phyloP scores from a whole-genome alignment of 768 basidiomycete genomes.

The Gymnopilus dilepis region DNA sequence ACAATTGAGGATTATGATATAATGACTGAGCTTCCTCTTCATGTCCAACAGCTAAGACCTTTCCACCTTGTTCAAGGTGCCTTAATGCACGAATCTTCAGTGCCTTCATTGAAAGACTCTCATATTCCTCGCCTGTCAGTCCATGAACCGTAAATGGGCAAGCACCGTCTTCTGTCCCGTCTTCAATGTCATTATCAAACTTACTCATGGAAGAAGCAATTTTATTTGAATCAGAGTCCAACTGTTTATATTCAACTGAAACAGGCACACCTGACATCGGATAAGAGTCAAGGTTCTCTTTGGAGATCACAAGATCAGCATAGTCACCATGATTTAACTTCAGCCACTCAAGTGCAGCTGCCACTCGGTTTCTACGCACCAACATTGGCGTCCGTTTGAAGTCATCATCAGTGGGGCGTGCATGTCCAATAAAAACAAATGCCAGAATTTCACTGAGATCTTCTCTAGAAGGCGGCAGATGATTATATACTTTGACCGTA shows the following conservation, averaged over 20 bases:
- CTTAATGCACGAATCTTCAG: not conserved
- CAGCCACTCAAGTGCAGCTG: constrained; percentile 12
- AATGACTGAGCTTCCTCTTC: not conserved
- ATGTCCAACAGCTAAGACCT: not conserved
- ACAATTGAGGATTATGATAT: not conserved
- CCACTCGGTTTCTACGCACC: constrained; percentile 6
- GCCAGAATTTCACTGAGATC: not conserved
- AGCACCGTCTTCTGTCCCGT: constrained; percentile 29
- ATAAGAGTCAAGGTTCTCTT: constrained; percentile 27
- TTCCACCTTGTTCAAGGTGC: not conserved
- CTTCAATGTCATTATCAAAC: constrained; percentile 22
- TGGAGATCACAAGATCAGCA: constrained; percentile 16
- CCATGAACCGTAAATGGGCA: constrained; percentile 47
- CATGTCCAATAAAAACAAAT: not conserved
- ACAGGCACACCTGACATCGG: constrained; percentile 26
- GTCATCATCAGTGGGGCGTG: not conserved
- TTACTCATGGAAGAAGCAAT: constrained; percentile 3
- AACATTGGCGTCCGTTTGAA: constrained; percentile 14
- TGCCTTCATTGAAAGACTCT: constrained; percentile 15
- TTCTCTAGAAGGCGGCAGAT: not conserved
- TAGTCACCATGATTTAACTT: constrained; percentile 10
- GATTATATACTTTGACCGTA: not conserved
- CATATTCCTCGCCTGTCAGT: constrained; percentile 31
- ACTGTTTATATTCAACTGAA: constrained; percentile 4
- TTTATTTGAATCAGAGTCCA: constrained; percentile 5